phyloP scores from a whole-genome alignment of 352 stramenopile species.

The Globisporangium apiculatum region DNA sequence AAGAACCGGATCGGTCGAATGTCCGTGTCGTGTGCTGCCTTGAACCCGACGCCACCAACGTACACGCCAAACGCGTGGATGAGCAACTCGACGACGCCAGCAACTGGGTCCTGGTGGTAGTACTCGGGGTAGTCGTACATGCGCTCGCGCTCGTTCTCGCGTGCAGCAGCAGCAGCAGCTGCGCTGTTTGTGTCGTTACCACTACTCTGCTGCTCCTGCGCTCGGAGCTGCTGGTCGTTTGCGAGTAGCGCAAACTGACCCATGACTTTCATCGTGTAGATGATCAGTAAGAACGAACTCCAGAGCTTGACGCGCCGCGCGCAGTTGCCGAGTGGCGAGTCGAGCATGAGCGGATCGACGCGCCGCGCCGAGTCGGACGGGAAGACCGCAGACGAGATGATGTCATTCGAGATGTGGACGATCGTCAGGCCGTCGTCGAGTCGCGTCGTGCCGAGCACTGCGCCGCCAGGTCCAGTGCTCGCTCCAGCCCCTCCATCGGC shows the following conservation, averaged over 20 bases:
- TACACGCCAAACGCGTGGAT: slow-evolving; percentile 82
- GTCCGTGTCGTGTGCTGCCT: slow-evolving; percentile 81
- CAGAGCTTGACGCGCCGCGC: slow-evolving; percentile 81
- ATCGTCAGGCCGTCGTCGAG: slow-evolving; percentile 50
- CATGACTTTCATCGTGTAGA: slow-evolving; percentile 89
- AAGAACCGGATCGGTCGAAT: slow-evolving; percentile 83
- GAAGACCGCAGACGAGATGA: slow-evolving; percentile 79
- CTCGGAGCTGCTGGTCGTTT: slow-evolving; percentile 69
- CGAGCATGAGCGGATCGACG: slow-evolving; percentile 82
- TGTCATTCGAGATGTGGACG: slow-evolving; percentile 76
- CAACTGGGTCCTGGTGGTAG: slow-evolving; percentile 69
- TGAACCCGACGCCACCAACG: slow-evolving; percentile 81
- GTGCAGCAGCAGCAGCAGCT: slow-evolving; percentile 11
- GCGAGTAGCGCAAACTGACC: slow-evolving; percentile 76
- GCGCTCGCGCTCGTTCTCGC: slow-evolving; percentile 37
- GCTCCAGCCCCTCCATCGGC: slow-evolving; percentile 23
- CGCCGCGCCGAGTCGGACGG: slow-evolving; percentile 73
- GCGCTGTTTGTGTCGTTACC: slow-evolving; percentile 1
- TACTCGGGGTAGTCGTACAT: slow-evolving; percentile 77
- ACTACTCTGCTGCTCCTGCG: slow-evolving; percentile 20
- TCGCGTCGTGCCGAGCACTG: slow-evolving; percentile 9
- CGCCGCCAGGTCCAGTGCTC: slow-evolving; percentile 5
- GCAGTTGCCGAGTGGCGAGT: slow-evolving; percentile 75
- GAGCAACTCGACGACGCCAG: slow-evolving; percentile 60
- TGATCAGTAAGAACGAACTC: slow-evolving; percentile 84